Base-by-base conservation (phyloP, 2,329 filamentous ascomycete genomes). In the Curvularia lunata region DNA sequence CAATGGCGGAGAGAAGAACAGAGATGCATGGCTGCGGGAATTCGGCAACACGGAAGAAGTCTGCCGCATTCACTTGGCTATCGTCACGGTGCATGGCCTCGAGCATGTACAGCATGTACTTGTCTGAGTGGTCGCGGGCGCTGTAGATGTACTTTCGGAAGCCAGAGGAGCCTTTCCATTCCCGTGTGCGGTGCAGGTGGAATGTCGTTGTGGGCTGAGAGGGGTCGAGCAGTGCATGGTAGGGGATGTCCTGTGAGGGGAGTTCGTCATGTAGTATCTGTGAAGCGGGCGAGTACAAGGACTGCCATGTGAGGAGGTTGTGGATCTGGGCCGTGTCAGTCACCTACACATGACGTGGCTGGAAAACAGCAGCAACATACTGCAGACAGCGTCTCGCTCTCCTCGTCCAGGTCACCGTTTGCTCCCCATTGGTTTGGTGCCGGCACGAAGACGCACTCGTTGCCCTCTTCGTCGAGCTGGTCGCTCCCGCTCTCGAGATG, bases 351-450 rank as follows among this genome's bases (percentile, higher is more conserved):
- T 16, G 16, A 19, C 27, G 8, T 18, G 21, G 25, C 12, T 25
- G 12, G 48, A 16, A 25, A n/a, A 7, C 21, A 46, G 9, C 3
- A 30, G 6, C 27, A 42, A 69, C 74, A 38, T 61, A 75, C 74
- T 21, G 73, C 73, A 43, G 71, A 74, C 40, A 76, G 53, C 28
- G 71, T 75, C 45, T 74, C 73, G 45, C 73, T 75, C 63, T 75
- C 73, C 59, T 76, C 74, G 46, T 76, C 73, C 32, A 76, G 55
- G 45, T 76, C 74, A 13, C 73, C 73, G 23, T 75, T 75, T 2
- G 72, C 73, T 8, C 74, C 73, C 73, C 73, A 75, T 53, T 75
- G 73, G 45, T 75, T 76, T n/a, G 74, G 73, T 21, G 73, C 73
- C 10, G 74, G 70, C 21, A 75, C 70, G 52, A 76, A 75, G 30